A percentile compares a stretch with the other conserved stretches of the same genome.
Evolutionary conservation across 2,329 filamentous ascomycete genomes (phyloP).

Genomic region (Botrytis hyacinthi): DNA sequence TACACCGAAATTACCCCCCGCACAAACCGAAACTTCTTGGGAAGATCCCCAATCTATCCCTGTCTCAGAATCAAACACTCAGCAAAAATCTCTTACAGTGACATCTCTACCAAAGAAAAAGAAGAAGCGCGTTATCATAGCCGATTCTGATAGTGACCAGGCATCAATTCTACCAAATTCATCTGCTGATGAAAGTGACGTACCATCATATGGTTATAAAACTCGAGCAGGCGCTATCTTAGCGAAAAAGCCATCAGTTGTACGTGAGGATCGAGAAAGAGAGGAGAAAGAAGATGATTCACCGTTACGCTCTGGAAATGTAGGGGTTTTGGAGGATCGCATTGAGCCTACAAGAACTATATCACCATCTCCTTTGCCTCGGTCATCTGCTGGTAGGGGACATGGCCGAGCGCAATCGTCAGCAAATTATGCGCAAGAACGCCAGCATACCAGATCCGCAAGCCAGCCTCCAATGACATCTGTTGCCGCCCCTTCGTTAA

Average conservation of each 20-base stretch:
- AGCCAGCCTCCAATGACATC: slow-evolving; percentile 29
- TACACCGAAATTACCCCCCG: slow-evolving; percentile 11
- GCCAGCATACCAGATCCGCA: slow-evolving; percentile 28
- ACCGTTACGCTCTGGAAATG: slow-evolving; percentile 21
- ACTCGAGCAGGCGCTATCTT: slow-evolving; percentile 31
- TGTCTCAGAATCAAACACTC: background rate
- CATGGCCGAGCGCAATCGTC: slow-evolving; percentile 31
- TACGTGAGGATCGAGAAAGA: slow-evolving; percentile 47
- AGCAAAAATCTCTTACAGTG: background rate
- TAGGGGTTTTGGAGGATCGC: slow-evolving; percentile 20
- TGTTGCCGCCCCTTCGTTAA: slow-evolving; percentile 9
- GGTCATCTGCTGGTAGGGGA: slow-evolving; percentile 30
- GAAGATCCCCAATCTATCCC: background rate
- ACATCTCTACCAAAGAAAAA: slow-evolving; percentile 25
- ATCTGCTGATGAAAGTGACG: slow-evolving; percentile 37
- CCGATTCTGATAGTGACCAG: slow-evolving; percentile 32
- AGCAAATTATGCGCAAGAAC: slow-evolving; percentile 27
- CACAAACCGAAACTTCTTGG: slow-evolving; percentile 11
- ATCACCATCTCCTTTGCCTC: slow-evolving; percentile 34
- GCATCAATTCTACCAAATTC: slow-evolving; percentile 32
- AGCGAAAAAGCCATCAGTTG: slow-evolving; percentile 45
- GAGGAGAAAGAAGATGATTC: slow-evolving; percentile 41
- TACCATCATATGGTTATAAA: slow-evolving; percentile 24
- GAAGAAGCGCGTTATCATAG: slow-evolving; percentile 31
- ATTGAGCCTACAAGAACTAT: slow-evolving; percentile 24